Evolutionary conservation across 2,329 filamentous ascomycete genomes (phyloP), one percentile per base, ranked within the genome.

Genomic region (Aureobasidium leucospermi): DNA sequence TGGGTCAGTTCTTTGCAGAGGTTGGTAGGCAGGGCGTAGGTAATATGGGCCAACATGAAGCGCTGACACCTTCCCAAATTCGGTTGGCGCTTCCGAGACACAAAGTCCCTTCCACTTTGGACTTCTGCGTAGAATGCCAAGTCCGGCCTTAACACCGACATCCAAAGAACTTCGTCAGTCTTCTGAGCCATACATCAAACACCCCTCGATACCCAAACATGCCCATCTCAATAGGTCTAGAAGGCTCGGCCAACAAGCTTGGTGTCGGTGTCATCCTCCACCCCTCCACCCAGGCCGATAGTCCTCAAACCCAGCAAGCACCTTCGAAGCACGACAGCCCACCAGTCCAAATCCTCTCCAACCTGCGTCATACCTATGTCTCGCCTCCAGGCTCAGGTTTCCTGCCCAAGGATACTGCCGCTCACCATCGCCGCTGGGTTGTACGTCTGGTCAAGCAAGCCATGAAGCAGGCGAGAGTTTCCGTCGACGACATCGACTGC

Each of bases 191-290:
- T 6, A 16, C 4, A 42, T 23, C 15, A 10, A 9, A 28, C 34
- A 53, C 9, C 8, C 8, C 28, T 38, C n/a, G 3, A 2, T 23
- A 23, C n/a, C 52, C 19, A 63, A 66, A 59, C 3, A 73, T 73
- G 71, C 69, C 70, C 79, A 86, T 89, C 66, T 82, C 85, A 32
- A 81, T 89, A 67, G 87, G 87, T 23, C 81, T 90, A 71, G 94
- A 99, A 79, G 93, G 94, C 73, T 96, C 90, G 60, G 94, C 94
- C 75, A 99, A 99, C 81, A 99, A 99, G 76, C 85, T 99, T 56
- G 94, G 93, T 66, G 87, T 97, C 61, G 94, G 94, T 69, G 80
- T 99, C 61, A 96, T 99, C 72, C 83, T 85, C 28, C 94, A 97
- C 78, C 80, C 85, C 3, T 67, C 76, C 63, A 69, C 76, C 8